Percentiles rank a stretch among this genome's conserved stretches.
phyloP scores from a whole-genome alignment of 176 grass and related monocot genomes.

The Thinopyrum elongatum region DNA sequence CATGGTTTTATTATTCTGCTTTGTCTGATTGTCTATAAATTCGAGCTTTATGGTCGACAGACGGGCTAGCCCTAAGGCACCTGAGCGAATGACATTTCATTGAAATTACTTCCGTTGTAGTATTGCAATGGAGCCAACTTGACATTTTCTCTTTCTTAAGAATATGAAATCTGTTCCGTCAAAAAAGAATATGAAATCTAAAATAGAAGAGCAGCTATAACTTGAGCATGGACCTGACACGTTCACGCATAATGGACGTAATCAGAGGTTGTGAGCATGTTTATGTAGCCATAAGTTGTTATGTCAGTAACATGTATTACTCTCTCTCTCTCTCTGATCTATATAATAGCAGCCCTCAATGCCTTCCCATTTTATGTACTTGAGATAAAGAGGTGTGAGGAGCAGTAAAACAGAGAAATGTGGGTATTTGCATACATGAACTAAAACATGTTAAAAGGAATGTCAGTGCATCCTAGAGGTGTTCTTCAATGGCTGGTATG shows the following conservation, averaged over 20 bases:
- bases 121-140: background rate
- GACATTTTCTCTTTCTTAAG: background rate
- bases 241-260: background rate
- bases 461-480: background rate
- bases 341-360: background rate
- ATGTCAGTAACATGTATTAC: background rate
- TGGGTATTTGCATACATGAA: background rate
- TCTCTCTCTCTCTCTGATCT: slow-evolving; percentile 3
- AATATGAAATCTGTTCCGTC: background rate
- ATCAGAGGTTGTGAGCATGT: background rate
- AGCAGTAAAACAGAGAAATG: background rate
- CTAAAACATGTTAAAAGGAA: background rate
- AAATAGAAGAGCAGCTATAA: background rate
- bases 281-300: background rate
- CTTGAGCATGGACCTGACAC: background rate
- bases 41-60: background rate
- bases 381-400: background rate
- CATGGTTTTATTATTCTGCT: background rate
- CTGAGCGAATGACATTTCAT: background rate
- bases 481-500: background rate
- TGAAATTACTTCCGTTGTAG: background rate
- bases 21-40: background rate
- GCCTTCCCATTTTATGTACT: background rate
- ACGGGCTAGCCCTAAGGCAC: too few species aligned
- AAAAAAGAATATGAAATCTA: background rate